Conservation (phyloP, 805 yeast species). For the Starmerella riodocensis region DNA sequence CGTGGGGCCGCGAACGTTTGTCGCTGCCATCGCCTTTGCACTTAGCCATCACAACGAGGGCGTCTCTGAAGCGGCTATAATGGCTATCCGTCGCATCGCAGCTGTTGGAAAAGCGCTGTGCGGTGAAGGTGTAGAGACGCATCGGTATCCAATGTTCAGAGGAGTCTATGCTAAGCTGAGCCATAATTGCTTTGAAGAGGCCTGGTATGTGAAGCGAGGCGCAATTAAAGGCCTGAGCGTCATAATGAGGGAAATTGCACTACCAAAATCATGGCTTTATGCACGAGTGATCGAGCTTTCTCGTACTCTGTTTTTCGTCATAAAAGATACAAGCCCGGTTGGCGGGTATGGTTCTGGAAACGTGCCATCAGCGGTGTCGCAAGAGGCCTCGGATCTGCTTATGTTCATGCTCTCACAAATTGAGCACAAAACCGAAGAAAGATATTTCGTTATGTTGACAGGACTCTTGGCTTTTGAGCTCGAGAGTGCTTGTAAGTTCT, state of each 20-base stretch:
- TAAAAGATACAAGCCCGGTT: constrained; percentile 43
- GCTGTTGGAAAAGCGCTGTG: constrained; percentile 51
- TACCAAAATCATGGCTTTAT: constrained; percentile 62
- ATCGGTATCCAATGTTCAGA: constrained; percentile 60
- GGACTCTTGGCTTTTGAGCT: constrained; percentile 88
- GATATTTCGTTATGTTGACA: constrained; percentile 65
- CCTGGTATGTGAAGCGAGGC: constrained; percentile 72
- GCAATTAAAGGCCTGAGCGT: constrained; percentile 75
- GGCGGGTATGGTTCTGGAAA: constrained; percentile 49
- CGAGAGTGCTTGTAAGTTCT: constrained; percentile 74
- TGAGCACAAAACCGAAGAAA: constrained; percentile 38
- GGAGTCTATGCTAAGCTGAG: constrained; percentile 68
- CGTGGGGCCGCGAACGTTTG: constrained; percentile 54
- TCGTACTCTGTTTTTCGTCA: constrained; percentile 74
- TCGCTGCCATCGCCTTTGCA: constrained; percentile 66
- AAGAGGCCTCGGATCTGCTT: constrained; percentile 56
- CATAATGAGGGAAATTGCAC: constrained; percentile 50
- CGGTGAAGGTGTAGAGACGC: constrained; percentile 51
- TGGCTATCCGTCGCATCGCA: constrained; percentile 50
- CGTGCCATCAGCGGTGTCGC: constrained; percentile 68
- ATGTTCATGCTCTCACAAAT: constrained; percentile 38
- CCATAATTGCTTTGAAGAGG: constrained; percentile 84
- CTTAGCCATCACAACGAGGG: constrained; percentile 60
- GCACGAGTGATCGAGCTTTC: constrained; percentile 72
- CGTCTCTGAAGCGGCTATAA: constrained; percentile 59